Evolutionary conservation across 1,284 basidiomycete genomes (phyloP).

Genomic region (Trichosporon ovoides): DNA sequence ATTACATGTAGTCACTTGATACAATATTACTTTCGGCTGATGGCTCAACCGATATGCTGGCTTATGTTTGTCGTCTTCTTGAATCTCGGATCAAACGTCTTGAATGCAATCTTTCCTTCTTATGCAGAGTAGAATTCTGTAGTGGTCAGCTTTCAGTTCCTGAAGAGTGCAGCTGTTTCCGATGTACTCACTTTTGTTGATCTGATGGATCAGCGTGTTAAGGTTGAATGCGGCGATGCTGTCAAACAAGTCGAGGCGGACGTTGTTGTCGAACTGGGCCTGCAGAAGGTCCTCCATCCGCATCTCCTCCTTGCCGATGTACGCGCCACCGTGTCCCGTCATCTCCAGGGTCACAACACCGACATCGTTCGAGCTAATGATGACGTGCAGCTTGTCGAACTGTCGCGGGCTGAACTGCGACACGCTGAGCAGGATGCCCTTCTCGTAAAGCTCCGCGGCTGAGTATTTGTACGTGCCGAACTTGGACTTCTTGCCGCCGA

Average conservation of each 20-base stretch:
- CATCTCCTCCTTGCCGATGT: constrained; percentile 47
- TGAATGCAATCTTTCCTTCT: too few species aligned
- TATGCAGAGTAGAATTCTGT: constrained; percentile 16
- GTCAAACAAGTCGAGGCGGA: constrained; percentile 73
- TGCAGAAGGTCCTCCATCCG: constrained; percentile 87
- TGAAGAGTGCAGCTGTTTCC: not conserved
- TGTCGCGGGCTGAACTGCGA: constrained; percentile 88
- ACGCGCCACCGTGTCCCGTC: constrained; percentile 59
- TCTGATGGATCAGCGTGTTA: constrained; percentile 82
- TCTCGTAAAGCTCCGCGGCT: constrained; percentile 63
- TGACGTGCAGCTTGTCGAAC: constrained; percentile 85
- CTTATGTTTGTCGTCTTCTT: not conserved
- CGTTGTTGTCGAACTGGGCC: constrained; percentile 84
- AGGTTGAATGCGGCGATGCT: constrained; percentile 84
- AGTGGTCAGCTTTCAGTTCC: not conserved
- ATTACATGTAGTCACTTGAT: constrained; percentile 4
- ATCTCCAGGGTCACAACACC: constrained; percentile 83
- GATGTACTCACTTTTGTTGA: constrained; percentile 84
- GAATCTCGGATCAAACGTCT: too few species aligned
- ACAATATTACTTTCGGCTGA: not conserved
- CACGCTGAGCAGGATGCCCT: constrained; percentile 75
- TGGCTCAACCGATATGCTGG: too few species aligned
- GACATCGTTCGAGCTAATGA: constrained; percentile 82
- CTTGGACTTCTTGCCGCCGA: constrained; percentile 74
- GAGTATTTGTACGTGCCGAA: constrained; percentile 97